Conservation (phyloP, 495 filamentous ascomycete species). For the Apiosordaria backusii region DNA sequence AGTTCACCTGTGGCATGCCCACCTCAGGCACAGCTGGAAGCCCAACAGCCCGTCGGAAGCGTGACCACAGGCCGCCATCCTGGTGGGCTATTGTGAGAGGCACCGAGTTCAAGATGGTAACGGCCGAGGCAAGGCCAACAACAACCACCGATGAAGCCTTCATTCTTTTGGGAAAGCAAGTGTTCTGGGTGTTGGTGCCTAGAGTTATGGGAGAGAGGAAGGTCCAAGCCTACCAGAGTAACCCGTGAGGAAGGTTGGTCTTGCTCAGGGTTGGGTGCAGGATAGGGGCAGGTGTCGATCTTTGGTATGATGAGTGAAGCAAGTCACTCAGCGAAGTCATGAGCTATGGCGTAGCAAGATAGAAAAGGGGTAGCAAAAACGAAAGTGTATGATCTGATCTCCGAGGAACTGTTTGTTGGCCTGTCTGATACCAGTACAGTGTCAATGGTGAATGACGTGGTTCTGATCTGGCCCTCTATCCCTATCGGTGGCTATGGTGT, state of each 20-base stretch:
- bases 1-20: constrained; percentile 3
- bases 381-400: neutral
- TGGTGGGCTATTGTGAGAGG: constrained; percentile 30
- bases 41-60: constrained; percentile 25
- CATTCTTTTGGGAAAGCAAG: constrained; percentile 29
- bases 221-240: neutral
- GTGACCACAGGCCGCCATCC: constrained; percentile 25
- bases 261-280: neutral
- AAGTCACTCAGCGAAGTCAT: neutral
- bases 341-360: neutral
- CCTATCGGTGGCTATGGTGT: neutral
- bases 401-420: neutral
- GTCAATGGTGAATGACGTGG: neutral
- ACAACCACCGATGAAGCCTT: constrained; percentile 30
- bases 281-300: neutral
- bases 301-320: neutral
- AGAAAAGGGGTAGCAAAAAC: neutral
- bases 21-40: neutral
- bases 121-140: constrained; percentile 36
- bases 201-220: neutral
- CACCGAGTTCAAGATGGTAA: constrained; percentile 31
- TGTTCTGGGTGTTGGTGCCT: neutral
- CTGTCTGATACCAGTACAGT: neutral
- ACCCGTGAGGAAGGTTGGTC: neutral
- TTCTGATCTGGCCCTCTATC: neutral